phyloP scores from a whole-genome alignment of 148 eudicot genomes.

The Selenicereus undatus region DNA sequence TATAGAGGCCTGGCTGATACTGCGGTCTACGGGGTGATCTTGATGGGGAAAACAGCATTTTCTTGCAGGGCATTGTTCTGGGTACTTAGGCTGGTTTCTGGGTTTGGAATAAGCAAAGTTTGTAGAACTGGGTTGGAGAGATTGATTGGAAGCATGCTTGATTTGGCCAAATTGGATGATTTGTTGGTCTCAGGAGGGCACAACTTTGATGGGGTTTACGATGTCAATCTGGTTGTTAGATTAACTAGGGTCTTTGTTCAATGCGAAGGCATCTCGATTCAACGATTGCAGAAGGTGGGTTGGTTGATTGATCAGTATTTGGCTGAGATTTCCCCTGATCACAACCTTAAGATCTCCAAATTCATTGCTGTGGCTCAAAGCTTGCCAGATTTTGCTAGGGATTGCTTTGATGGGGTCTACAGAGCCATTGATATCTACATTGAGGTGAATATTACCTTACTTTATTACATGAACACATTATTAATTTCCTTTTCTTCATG shows the following conservation, averaged over 20 bases:
- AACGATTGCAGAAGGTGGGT: constrained; percentile 58
- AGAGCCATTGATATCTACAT: constrained; percentile 89
- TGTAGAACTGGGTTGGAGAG: constrained; percentile 48
- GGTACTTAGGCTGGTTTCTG: constrained; percentile 53
- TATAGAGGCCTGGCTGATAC: constrained; percentile 59
- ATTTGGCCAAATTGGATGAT: constrained; percentile 70
- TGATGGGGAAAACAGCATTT: constrained; percentile 47
- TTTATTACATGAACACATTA: neutral
- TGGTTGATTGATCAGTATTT: constrained; percentile 64
- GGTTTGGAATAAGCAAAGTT: constrained; percentile 47
- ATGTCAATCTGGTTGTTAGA: constrained; percentile 72
- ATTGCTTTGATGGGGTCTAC: constrained; percentile 77
- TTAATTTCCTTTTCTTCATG: neutral
- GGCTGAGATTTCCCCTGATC: constrained; percentile 84
- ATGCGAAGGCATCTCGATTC: constrained; percentile 28
- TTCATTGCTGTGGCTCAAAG: constrained; percentile 68
- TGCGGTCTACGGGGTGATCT: constrained; percentile 56
- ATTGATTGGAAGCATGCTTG: constrained; percentile 58
- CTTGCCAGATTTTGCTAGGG: constrained; percentile 75
- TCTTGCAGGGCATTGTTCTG: constrained; percentile 66
- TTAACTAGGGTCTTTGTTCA: constrained; percentile 60
- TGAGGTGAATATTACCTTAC: constrained; percentile 44
- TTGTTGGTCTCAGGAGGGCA: constrained; percentile 41
- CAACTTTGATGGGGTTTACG: constrained; percentile 40
- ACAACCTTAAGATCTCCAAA: constrained; percentile 55